Percentiles rank a stretch among this genome's conserved stretches.
Conservation (phyloP, 169 alveolate genomes). For the Eimeria maxima region DNA sequence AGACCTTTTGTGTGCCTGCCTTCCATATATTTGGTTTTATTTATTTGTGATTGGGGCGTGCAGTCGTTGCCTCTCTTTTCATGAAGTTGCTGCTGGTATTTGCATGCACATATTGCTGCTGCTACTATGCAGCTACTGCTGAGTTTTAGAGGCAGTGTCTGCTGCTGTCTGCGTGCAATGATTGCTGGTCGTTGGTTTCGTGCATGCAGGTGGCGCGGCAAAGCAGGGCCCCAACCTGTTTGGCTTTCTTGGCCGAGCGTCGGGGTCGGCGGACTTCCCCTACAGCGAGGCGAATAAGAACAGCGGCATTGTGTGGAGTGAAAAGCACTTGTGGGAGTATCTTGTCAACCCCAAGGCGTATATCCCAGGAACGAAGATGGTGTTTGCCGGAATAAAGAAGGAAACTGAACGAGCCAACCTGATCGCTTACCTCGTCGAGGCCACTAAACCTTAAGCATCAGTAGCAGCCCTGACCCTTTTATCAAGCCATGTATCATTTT, state of each 20-base stretch:
- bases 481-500: too few species aligned
- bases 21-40: too few species aligned
- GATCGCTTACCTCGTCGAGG: constrained; percentile 94
- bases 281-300: constrained; percentile 95
- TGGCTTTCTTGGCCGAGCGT: constrained; percentile 93
- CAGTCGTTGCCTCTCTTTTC: too few species aligned
- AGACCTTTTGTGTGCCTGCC: too few species aligned
- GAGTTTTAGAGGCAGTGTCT: too few species aligned
- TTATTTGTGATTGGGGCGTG: too few species aligned
- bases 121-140: too few species aligned
- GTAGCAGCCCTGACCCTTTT: too few species aligned
- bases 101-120: too few species aligned
- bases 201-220: constrained; percentile 92
- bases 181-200: not conserved
- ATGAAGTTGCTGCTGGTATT: too few species aligned
- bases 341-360: constrained; percentile 95
- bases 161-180: not conserved
- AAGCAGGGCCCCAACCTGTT: constrained; percentile 94
- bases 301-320: constrained; percentile 95
- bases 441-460: constrained; percentile 26
- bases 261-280: constrained; percentile 93
- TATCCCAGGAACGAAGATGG: constrained; percentile 98
- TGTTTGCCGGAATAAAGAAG: constrained; percentile 97
- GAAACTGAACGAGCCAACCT: constrained; percentile 97
- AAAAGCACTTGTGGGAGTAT: constrained; percentile 94